Base-by-base conservation (phyloP, 2,329 filamentous ascomycete genomes). In the Trichoderma oligosporum region DNA sequence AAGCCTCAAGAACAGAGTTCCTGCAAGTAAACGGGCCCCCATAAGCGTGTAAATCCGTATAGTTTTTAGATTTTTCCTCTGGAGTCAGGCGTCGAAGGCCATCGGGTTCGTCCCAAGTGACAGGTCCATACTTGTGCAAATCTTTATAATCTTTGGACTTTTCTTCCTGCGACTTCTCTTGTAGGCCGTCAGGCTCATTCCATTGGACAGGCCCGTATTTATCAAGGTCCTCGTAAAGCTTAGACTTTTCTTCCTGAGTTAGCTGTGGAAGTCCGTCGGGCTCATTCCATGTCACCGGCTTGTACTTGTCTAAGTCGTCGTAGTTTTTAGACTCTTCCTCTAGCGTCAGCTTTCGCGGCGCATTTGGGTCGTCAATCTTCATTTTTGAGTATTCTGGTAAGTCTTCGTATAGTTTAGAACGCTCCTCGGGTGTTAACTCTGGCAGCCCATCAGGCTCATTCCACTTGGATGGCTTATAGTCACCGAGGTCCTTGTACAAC, bases 131-230 rank as follows among this genome's bases (percentile, higher is more conserved):
- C 14, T 70, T 68, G 16, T 70, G 65, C 4, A 79, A 65, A 35
- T 79, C 77, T 12, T 70, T 66, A 58, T 77, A 76, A 41, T 68
- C 62, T 48, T 71, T 72, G 14, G 70, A 71, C n/a, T 62, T 56
- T 41, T 74, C 70, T 46, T 71, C 68, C 0, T 67, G 39, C 2
- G 68, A 68, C n/a, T 56, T 56, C 25, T 70, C 61, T 8, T 66
- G 64, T 16, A 69, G 60, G 11, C 68, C 69, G 36, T 71, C 61
- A 0, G 68, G 69, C 38, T 71, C 69, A 27, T 68, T 70, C 64
- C 67, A 71, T 12, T 56, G 61, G 16, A 66, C 66, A 0, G 65
- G 47, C 2, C 57, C 63, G 54, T 75, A 76, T 14, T 66, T 65
- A 33, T 66, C 56, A 2, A 76, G 64, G 51, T 74, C 72, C 2